Percentiles rank a stretch among this genome's conserved stretches.
These are phyloP conservation scores for Dentipellis sp. DNA, from an alignment of 768 basidiomycete species.

Conservation along the genomic window DNA sequence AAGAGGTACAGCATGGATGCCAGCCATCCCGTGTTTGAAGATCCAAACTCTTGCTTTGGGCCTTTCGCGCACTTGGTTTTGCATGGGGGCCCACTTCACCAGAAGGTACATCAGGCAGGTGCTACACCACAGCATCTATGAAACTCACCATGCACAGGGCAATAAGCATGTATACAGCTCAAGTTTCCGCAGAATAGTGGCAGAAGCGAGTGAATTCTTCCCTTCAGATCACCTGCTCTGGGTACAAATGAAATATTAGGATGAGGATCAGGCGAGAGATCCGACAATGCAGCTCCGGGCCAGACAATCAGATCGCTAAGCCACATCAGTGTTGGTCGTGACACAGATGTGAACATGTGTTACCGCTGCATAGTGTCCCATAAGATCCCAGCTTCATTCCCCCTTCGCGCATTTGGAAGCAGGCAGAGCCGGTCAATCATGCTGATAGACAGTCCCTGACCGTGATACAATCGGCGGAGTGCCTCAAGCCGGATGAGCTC, in stretches of 20 bases:
- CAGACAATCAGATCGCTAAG: constrained; percentile 8
- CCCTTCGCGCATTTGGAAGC: constrained; percentile 26
- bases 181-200: constrained; percentile 18
- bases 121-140: not conserved
- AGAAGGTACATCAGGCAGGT: not conserved
- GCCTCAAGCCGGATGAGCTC: constrained; percentile 43
- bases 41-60: not conserved
- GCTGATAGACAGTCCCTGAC: constrained; percentile 28
- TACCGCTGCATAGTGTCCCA: constrained; percentile 20
- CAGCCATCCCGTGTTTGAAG: not conserved
- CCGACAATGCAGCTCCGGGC: constrained; percentile 1
- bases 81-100: not conserved
- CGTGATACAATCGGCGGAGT: constrained; percentile 30
- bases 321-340: not conserved
- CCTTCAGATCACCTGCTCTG: constrained; percentile 15
- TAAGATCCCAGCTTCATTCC: not conserved
- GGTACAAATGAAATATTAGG: constrained; percentile 7
- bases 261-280: constrained; percentile 1
- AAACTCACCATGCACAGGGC: constrained; percentile 4
- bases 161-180: constrained; percentile 2
- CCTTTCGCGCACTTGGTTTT: not conserved
- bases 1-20: not conserved
- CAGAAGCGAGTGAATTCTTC: constrained; percentile 15
- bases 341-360: constrained; percentile 1
- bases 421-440: constrained; percentile 41